Evolutionary conservation across 306 rosid genomes (phyloP).

Genomic region (Benincasa hispida): DNA sequence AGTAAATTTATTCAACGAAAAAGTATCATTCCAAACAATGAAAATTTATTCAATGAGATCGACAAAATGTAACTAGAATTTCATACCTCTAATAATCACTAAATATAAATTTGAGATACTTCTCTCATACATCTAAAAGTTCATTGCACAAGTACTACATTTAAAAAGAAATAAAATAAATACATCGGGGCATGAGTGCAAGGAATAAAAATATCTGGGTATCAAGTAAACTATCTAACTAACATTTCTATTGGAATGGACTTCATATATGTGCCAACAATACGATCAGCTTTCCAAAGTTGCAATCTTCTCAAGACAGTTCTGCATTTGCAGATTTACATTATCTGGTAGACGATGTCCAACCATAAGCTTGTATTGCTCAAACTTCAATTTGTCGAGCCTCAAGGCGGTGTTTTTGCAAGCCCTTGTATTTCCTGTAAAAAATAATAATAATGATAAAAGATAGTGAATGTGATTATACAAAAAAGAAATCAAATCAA

Average conservation of each 20-base stretch:
- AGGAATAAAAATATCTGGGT: background rate
- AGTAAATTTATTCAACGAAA: too few species aligned
- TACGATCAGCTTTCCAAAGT: conserved; percentile 41
- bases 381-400: conserved; percentile 58
- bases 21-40: too few species aligned
- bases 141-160: too few species aligned
- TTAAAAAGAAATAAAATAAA: too few species aligned
- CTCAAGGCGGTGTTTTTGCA: conserved; percentile 54
- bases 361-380: conserved; percentile 48
- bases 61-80: too few species aligned
- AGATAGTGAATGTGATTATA: background rate
- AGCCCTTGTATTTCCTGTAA: conserved; percentile 54
- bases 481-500: background rate
- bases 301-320: conserved; percentile 45
- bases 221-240: background rate
- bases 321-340: conserved; percentile 44
- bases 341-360: conserved; percentile 27
- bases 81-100: too few species aligned
- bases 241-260: background rate
- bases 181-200: background rate
- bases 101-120: too few species aligned
- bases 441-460: background rate
- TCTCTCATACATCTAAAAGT: too few species aligned
- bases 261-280: background rate
- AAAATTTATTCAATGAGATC: too few species aligned